Evolutionary conservation across 1,139 yeast genomes (phyloP), one percentile per base, ranked within the genome.

Genomic region (Ogataea hybrid): DNA sequence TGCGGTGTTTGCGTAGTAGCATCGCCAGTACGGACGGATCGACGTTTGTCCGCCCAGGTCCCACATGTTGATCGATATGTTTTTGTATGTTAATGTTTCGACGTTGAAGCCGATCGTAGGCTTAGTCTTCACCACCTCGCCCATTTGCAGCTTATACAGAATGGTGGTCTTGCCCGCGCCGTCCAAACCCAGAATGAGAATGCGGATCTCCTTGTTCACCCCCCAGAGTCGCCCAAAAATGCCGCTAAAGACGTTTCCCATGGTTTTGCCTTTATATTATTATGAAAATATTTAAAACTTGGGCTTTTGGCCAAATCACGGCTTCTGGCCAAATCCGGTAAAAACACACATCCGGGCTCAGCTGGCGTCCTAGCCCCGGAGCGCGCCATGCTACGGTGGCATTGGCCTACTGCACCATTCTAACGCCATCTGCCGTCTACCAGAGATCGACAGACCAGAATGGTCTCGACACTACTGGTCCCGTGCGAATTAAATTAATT

Each of bases 131-230:
- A 89, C 89, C 23, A 89, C 96, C 63, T 89, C 97, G 18, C 97
- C 97, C 65, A 89, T 75, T 63, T 92, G 97, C 49, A 92, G 73
- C 54, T 94, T 79, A 68, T 92, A 92, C 48, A 92, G 73, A 47
- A 92, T 90, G 9, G 98, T 92, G 35, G 98, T 92, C 63, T 92
- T 92, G 41, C 98, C 98, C 3, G 98, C 97, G 69, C 97, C 97
- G 65, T 92, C 98, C 48, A 92, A 71, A 5, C 98, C 98, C 43
- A 92, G 72, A 55, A 92, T 92, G 51, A 92, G 76, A 45, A 92
- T 89, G 54, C 98, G 77, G 59, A 90, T 84, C 66, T 92, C 97
- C 65, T 88, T 88, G 57, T 83, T 84, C 41, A 82, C 77, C 25
- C 95, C 95, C 95, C 97, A 92, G 42, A 92, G 72, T 58, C 80